phyloP scores from a whole-genome alignment of 495 filamentous ascomycete genomes.

The Rostrohypoxylon terebratum region DNA sequence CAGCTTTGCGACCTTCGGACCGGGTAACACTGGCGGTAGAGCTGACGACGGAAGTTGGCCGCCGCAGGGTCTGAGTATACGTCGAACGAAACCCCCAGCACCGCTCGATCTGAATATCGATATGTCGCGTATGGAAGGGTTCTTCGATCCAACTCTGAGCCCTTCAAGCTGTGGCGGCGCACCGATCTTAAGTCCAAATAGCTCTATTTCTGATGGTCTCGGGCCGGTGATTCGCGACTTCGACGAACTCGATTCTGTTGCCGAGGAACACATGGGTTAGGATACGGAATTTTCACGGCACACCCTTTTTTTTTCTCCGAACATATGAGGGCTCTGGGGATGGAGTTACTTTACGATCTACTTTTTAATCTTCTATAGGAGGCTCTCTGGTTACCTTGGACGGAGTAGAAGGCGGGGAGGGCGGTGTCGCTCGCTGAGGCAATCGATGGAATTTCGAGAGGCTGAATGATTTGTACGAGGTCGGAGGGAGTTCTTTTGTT shows the following conservation, averaged over 20 bases:
- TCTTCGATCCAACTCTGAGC: slow-evolving; percentile 44
- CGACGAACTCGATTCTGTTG: slow-evolving; percentile 55
- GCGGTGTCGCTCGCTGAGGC: slow-evolving; percentile 8
- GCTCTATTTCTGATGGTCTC: slow-evolving; percentile 45
- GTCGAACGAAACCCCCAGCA: slow-evolving; percentile 27
- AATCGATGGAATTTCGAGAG: background rate
- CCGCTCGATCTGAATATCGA: slow-evolving; percentile 41
- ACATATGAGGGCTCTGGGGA: background rate
- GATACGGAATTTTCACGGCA: background rate
- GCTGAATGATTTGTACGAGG: slow-evolving; percentile 18
- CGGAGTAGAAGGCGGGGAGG: slow-evolving; percentile 4
- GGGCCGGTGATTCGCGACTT: slow-evolving; percentile 59
- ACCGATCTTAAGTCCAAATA: slow-evolving; percentile 30
- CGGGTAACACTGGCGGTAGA: slow-evolving; percentile 18
- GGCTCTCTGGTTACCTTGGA: background rate
- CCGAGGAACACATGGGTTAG: slow-evolving; percentile 27
- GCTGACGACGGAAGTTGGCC: slow-evolving; percentile 37
- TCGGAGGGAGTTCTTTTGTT: background rate
- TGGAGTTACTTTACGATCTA: background rate
- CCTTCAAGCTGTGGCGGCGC: slow-evolving; percentile 45
- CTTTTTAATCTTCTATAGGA: background rate
- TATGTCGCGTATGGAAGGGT: slow-evolving; percentile 39
- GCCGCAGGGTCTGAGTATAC: slow-evolving; percentile 20
- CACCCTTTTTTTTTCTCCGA: background rate
- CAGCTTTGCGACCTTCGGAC: slow-evolving; percentile 40